Evolutionary conservation across 164 flowering plant species (phyloP), one percentile per base, ranked within the genome.

Genomic region (Vitis labrusca): DNA sequence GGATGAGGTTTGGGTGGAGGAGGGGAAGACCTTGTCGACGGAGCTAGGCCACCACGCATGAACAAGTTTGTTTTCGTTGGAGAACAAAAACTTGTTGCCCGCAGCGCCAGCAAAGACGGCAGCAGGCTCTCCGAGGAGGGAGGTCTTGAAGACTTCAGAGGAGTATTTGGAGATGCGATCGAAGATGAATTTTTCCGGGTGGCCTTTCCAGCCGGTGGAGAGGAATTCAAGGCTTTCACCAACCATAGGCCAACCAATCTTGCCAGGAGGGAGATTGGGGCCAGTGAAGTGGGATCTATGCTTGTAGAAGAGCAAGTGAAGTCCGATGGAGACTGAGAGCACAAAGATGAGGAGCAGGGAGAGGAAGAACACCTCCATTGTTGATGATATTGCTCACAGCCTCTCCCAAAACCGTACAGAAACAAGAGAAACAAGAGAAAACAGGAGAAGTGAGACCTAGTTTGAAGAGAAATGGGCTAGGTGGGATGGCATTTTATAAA

Each of bases 31-130:
- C 29, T 68, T 73, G 30, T 52, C 19, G 27, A 66, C 59, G 0
- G 77, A 73, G 51, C 47, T 10, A 5, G 82, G 82, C 74, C 77
- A 73, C 82, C 82, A 76, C 5, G 72, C 63, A 9, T 14, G 17
- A 5, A 79, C 75, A 8, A 72, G 61, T 29, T 70, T 79, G 64
- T 71, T 67, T 54, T 76, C 77, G 48, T 75, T 75, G 0, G 82
- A 76, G 65, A 73, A 79, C 66, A 79, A 66, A 52, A 76, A 79
- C 53, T 76, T 76, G 75, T 79, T 73, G 1, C 77, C 76, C 0
- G 59, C 52, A 0, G 82, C 63, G 3, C 80, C 82, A 14, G 78
- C 74, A 2, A 76, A 50, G 4, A 76, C 71, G 0, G 54, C 67
- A 0, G 67, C 60, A 1, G 50, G 57, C n/a, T 73, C 50, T 6